A percentile compares a stretch with the other conserved stretches of the same genome.
Evolutionary conservation across 768 basidiomycete species (phyloP).

Genomic region (Russula griseocarnosa): DNA sequence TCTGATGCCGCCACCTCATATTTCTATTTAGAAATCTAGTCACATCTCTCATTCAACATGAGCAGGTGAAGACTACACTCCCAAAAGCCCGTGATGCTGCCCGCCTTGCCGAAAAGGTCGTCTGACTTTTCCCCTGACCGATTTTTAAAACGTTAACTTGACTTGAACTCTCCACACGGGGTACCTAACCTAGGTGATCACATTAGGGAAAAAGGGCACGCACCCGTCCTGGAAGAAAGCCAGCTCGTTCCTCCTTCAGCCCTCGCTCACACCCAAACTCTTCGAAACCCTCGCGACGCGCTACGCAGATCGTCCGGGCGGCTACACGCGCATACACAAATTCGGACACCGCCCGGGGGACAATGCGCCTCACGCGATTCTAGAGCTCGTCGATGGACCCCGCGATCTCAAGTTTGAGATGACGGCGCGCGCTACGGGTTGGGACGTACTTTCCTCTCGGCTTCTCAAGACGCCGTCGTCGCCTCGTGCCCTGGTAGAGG

Average conservation of each 20-base stretch:
- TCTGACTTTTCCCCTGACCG: not conserved
- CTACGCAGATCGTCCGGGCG: conserved; percentile 79
- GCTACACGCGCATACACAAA: conserved; percentile 92
- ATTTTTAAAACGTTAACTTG: not conserved
- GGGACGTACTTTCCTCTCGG: conserved; percentile 66
- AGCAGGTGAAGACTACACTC: conserved; percentile 92
- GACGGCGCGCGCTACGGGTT: conserved; percentile 81
- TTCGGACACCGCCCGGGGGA: conserved; percentile 88
- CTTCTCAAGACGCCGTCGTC: conserved; percentile 34
- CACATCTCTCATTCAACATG: conserved; percentile 89
- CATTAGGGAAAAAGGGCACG: conserved; percentile 82
- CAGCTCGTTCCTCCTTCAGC: conserved; percentile 73
- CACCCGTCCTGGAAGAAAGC: conserved; percentile 67
- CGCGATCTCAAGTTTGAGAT: conserved; percentile 84
- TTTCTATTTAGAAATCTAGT: conserved; percentile 71
- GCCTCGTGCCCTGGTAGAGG: conserved; percentile 48
- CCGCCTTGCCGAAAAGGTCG: conserved; percentile 87
- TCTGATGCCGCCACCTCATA: not conserved
- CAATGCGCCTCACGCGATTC: conserved; percentile 86
- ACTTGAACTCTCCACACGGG: no score
- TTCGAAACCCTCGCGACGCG: conserved; percentile 76
- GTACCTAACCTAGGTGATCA: no score
- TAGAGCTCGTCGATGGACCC: conserved; percentile 95
- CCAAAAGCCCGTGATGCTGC: conserved; percentile 93
- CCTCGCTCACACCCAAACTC: conserved; percentile 70